phyloP scores from a whole-genome alignment of 805 yeast species.

The Cyberlindnera saturnus region DNA sequence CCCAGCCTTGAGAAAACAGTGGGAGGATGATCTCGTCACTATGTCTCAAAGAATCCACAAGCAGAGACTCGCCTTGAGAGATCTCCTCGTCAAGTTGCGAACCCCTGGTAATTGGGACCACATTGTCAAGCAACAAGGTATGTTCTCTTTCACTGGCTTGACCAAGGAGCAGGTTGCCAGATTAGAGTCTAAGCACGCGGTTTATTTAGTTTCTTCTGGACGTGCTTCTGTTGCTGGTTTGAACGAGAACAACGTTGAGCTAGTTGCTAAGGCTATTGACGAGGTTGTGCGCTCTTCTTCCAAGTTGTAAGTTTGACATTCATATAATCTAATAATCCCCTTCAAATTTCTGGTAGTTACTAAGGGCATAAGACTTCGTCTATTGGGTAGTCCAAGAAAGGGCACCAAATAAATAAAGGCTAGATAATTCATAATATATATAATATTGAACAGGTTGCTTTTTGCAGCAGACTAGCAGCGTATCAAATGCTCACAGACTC shows the following conservation, averaged over 20 bases:
- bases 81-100: conserved; percentile 48
- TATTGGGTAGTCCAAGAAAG: background rate
- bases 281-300: conserved; percentile 49
- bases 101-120: conserved; percentile 95
- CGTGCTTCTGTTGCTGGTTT: conserved; percentile 93
- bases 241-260: conserved; percentile 68
- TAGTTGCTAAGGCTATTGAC: conserved; percentile 78
- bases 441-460: too few species aligned
- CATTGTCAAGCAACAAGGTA: conserved; percentile 85
- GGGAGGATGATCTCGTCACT: conserved; percentile 78
- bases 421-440: too few species aligned
- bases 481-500: too few species aligned
- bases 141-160: conserved; percentile 94
- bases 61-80: conserved; percentile 70
- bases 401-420: background rate
- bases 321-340: too few species aligned
- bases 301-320: conserved; percentile 11
- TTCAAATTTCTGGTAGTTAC: too few species aligned
- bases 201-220: conserved; percentile 77
- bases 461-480: too few species aligned
- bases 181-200: conserved; percentile 71
- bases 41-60: conserved; percentile 80
- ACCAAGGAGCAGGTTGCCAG: conserved; percentile 67
- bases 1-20: conserved; percentile 63
- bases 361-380: too few species aligned